A percentile compares a stretch with the other conserved stretches of the same genome.
These are phyloP conservation scores for Rhodotorula sp. DNA, from an alignment of 1,284 basidiomycete genomes.

Conservation along the genomic window DNA sequence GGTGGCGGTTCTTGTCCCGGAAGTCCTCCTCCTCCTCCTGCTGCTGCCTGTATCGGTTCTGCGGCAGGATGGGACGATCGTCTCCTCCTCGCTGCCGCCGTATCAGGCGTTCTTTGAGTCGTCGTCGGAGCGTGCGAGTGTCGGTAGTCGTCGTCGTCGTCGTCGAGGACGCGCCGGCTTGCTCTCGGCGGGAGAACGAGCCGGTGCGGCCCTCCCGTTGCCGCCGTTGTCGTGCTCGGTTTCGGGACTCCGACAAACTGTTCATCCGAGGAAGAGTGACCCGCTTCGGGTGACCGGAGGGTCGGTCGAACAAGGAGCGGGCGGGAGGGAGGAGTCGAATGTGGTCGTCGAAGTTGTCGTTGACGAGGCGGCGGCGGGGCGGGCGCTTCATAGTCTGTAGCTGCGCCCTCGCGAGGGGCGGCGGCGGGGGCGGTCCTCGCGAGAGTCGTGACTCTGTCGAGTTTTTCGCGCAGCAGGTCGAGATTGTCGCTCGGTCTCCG, in stretches of 20 bases:
- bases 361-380: background rate
- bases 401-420: background rate
- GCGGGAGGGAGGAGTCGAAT: constrained; percentile 8
- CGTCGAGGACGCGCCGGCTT: too few relatives aligned
- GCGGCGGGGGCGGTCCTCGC: background rate
- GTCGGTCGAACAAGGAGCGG: constrained; percentile 12
- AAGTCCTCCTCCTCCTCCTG: background rate
- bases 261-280: constrained; percentile 31
- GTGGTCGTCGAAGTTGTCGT: background rate
- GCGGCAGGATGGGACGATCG: too few relatives aligned
- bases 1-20: background rate
- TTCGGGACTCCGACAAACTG: constrained; percentile 32
- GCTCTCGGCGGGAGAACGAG: background rate
- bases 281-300: background rate
- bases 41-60: background rate
- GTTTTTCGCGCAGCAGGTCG: constrained; percentile 14
- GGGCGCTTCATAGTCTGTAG: background rate
- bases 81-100: background rate
- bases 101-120: background rate
- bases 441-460: constrained; percentile 5
- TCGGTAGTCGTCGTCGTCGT: background rate
- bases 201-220: background rate
- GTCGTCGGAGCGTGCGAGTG: background rate
- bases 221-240: background rate
- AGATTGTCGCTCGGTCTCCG: constrained; percentile 18